These are phyloP conservation scores for Citeromyces hawaiiensis DNA, from an alignment of 1,139 yeast genomes.

Conservation along the genomic window DNA sequence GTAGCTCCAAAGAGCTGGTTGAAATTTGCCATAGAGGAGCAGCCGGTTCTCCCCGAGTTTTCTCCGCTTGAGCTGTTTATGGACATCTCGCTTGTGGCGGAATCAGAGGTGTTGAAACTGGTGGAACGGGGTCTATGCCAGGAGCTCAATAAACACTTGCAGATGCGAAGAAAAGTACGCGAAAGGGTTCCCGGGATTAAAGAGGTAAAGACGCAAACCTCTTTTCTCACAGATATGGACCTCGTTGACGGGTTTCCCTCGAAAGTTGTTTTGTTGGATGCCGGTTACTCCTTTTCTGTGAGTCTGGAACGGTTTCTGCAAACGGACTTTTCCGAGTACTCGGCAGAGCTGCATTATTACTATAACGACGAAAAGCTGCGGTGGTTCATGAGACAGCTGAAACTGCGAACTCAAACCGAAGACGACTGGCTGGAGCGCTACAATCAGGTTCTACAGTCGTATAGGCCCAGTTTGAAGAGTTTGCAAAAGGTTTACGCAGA, in stretches of 20 bases:
- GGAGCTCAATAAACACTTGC: slow-evolving; percentile 25
- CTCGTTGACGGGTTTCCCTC: slow-evolving; percentile 38
- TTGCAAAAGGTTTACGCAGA: slow-evolving; percentile 34
- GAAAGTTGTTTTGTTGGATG: slow-evolving; percentile 23
- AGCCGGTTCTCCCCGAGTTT: slow-evolving; percentile 33
- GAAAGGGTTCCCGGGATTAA: slow-evolving; percentile 19
- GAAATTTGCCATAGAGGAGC: slow-evolving; percentile 28
- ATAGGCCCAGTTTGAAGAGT: slow-evolving; percentile 32
- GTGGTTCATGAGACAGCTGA: slow-evolving; percentile 20
- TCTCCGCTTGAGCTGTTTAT: slow-evolving; percentile 33
- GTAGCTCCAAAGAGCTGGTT: slow-evolving; percentile 54
- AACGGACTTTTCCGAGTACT: slow-evolving; percentile 4
- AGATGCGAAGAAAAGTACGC: slow-evolving; percentile 23
- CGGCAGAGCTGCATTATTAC: slow-evolving; percentile 28
- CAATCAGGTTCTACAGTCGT: slow-evolving; percentile 25
- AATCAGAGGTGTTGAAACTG: slow-evolving; percentile 14
- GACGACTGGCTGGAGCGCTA: slow-evolving; percentile 38
- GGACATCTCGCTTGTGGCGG: slow-evolving; percentile 30
- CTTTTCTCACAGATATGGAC: slow-evolving; percentile 37
- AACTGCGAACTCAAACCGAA: slow-evolving; percentile 28
- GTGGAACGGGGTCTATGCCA: neutral
- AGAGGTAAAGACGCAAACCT: slow-evolving; percentile 22
- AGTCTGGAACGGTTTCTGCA: slow-evolving; percentile 32
- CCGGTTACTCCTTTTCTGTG: slow-evolving; percentile 21
- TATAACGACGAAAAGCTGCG: slow-evolving; percentile 40